A percentile compares a stretch with the other conserved stretches of the same genome.
Evolutionary conservation across 345 rosid genomes (phyloP).

Genomic region (Euphorbia lathyris): DNA sequence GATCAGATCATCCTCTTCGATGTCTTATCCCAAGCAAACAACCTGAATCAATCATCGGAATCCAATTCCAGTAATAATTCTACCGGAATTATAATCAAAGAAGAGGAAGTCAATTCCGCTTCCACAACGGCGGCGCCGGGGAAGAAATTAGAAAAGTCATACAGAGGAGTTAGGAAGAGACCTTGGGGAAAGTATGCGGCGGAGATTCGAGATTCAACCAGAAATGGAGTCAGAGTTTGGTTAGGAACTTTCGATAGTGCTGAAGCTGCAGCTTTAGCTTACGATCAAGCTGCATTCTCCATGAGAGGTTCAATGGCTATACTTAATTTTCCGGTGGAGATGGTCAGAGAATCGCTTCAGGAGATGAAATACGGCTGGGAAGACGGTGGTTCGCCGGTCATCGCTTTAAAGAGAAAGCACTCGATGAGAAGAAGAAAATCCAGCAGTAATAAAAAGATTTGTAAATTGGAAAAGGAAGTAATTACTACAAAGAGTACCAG

Average conservation of each 20-base stretch:
- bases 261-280: slow-evolving; percentile 47
- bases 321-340: slow-evolving; percentile 42
- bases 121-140: neutral
- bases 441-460: slow-evolving; percentile 5
- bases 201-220: slow-evolving; percentile 44
- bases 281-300: slow-evolving; percentile 47
- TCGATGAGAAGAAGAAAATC: slow-evolving; percentile 40
- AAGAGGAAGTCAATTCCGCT: slow-evolving; percentile 34
- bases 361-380: slow-evolving; percentile 32
- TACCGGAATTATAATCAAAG: slow-evolving; percentile 13
- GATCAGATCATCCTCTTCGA: slow-evolving; percentile 41
- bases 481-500: neutral
- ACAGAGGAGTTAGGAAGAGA: slow-evolving; percentile 44
- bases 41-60: slow-evolving; percentile 33
- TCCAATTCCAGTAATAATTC: slow-evolving; percentile 23
- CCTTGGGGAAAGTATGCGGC: slow-evolving; percentile 58
- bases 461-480: neutral
- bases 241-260: slow-evolving; percentile 46
- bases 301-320: slow-evolving; percentile 41
- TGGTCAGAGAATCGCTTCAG: slow-evolving; percentile 40
- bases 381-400: slow-evolving; percentile 46
- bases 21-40: slow-evolving; percentile 32
- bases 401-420: slow-evolving; percentile 40
- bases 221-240: slow-evolving; percentile 46
- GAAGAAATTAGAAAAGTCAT: slow-evolving; percentile 28